A percentile compares a stretch with the other conserved stretches of the same genome.
Evolutionary conservation across 495 filamentous ascomycete genomes (phyloP).

Genomic region (Parachaetomium inaequale): DNA sequence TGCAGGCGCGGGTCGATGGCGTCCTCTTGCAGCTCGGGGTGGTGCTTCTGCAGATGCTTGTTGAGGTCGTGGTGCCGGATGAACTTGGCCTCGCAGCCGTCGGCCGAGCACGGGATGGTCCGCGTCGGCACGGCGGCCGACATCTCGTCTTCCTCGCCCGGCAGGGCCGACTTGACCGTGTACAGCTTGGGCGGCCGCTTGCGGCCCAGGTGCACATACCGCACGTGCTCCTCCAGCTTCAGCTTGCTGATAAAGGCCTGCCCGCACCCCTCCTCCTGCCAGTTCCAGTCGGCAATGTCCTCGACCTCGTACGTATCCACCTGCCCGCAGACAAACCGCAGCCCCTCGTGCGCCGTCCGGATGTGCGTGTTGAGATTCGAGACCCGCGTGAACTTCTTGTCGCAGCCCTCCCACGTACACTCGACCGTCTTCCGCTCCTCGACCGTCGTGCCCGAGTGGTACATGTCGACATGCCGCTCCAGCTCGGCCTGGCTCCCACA

Average conservation of each 20-base stretch:
- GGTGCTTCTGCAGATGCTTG: conserved; percentile 53
- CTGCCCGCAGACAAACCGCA: conserved; percentile 68
- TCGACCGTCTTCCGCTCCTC: conserved; percentile 58
- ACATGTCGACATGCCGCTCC: conserved; percentile 64
- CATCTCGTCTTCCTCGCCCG: conserved; percentile 27
- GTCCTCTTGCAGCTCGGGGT: conserved; percentile 4
- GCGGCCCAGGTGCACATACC: conserved; percentile 66
- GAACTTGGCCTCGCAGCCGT: conserved; percentile 48
- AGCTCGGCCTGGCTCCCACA: conserved; percentile 60
- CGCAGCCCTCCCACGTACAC: conserved; percentile 64
- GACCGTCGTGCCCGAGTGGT: conserved; percentile 59
- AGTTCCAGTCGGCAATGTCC: conserved; percentile 62
- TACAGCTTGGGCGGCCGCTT: conserved; percentile 40
- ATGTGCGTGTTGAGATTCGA: conserved; percentile 78
- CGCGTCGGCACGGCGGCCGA: conserved; percentile 27
- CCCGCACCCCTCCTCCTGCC: conserved; percentile 60
- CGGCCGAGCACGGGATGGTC: conserved; percentile 18
- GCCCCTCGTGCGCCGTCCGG: conserved; percentile 66
- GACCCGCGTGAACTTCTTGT: conserved; percentile 68
- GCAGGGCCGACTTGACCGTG: conserved; percentile 27
- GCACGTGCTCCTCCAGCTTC: conserved; percentile 77
- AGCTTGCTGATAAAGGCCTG: conserved; percentile 64
- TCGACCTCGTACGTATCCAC: conserved; percentile 55
- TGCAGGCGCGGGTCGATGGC: conserved; percentile 23
- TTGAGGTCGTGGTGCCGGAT: conserved; percentile 63